These are phyloP conservation scores for Spinacia oleracea DNA, from an alignment of 179 eudicot genomes.

Conservation along the genomic window DNA sequence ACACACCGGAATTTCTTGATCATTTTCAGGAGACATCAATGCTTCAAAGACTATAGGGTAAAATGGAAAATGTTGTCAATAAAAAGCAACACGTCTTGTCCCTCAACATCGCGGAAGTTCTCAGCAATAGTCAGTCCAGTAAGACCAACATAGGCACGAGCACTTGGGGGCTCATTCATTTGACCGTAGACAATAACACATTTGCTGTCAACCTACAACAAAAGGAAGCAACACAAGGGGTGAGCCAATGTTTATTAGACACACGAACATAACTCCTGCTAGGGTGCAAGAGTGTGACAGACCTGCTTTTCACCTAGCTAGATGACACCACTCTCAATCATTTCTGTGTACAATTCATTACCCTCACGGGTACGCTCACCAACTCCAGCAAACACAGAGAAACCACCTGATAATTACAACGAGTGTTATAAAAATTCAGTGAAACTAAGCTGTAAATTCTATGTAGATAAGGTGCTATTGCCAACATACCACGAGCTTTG, in stretches of 20 bases:
- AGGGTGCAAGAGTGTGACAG: not conserved
- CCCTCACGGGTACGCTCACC: constrained; percentile 99
- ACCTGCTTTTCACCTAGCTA: constrained; percentile 99
- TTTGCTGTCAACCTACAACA: no score
- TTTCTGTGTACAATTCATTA: constrained; percentile 94
- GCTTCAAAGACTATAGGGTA: constrained; percentile 50
- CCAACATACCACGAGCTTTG: constrained; percentile 79
- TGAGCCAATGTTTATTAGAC: no score
- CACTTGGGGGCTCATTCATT: no score
- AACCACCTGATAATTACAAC: constrained; percentile 65
- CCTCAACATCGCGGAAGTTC: no score
- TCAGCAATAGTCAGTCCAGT: no score
- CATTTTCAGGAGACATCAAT: constrained; percentile 46
- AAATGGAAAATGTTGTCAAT: no score
- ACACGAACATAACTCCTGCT: not conserved
- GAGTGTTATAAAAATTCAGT: not conserved
- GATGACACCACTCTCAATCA: constrained; percentile 99
- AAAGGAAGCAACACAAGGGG: no score
- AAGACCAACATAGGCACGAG: no score
- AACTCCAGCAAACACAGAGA: constrained; percentile 96
- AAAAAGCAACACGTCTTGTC: no score
- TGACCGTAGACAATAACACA: no score
- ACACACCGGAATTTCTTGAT: constrained; percentile 75
- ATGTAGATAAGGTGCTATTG: not conserved
- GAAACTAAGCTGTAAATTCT: not conserved